Evolutionary conservation across 2,329 filamentous ascomycete genomes (phyloP).

Genomic region (Colletotrichum noveboracense): DNA sequence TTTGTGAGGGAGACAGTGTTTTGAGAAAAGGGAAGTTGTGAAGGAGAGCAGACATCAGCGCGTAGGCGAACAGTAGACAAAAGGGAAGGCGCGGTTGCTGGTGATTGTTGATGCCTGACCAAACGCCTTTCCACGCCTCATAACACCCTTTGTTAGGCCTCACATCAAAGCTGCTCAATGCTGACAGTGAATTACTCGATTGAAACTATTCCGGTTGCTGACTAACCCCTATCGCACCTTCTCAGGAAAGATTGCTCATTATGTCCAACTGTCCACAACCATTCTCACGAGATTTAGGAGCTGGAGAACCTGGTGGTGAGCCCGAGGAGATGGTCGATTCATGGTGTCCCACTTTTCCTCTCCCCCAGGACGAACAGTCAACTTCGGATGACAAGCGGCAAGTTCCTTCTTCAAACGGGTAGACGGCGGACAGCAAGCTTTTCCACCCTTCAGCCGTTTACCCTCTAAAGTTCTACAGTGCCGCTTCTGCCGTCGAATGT

Average conservation of each 20-base stretch:
- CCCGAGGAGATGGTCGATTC: neutral
- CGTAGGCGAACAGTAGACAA: accelerated
- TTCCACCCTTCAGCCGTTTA: neutral
- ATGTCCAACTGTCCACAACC: accelerated
- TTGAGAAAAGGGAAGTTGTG: neutral
- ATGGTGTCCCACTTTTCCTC: neutral
- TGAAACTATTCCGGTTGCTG: neutral
- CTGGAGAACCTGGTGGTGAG: neutral
- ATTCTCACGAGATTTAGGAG: neutral
- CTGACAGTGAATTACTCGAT: neutral
- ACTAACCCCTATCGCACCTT: neutral
- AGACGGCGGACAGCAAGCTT: neutral
- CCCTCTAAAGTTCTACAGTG: neutral
- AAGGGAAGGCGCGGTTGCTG: neutral
- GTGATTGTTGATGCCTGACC: neutral
- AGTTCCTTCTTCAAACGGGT: neutral
- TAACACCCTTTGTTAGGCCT: neutral
- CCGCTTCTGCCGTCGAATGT: neutral
- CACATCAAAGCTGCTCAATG: neutral
- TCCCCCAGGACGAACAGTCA: neutral
- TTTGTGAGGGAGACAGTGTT: neutral
- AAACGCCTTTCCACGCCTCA: neutral
- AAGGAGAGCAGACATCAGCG: accelerated
- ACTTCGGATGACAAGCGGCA: conserved; percentile 7
- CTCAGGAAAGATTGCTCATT: neutral